Percentiles rank a stretch among this genome's conserved stretches.
phyloP scores from a whole-genome alignment of 1,284 basidiomycete species.

The Tilletiaria anomala region DNA sequence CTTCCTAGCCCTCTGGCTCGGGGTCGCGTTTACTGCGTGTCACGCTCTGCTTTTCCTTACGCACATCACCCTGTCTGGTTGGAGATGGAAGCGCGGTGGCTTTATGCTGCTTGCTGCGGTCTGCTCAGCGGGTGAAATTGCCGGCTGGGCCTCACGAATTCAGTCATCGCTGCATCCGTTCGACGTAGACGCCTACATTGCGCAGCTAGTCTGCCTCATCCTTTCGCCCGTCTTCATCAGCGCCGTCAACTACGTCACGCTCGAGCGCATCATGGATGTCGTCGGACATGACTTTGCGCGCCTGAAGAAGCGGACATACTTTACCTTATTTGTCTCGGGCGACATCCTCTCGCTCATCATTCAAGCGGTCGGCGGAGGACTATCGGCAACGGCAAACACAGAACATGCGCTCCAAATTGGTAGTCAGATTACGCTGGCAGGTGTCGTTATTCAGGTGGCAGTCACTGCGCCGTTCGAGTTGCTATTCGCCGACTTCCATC shows the following conservation, averaged over 20 bases:
- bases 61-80: too few relatives aligned
- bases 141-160: slow-evolving; percentile 10
- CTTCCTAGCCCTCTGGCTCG: too few relatives aligned
- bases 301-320: slow-evolving; percentile 13
- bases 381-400: too few relatives aligned
- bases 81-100: too few relatives aligned
- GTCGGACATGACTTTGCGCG: slow-evolving; percentile 13
- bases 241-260: slow-evolving; percentile 16
- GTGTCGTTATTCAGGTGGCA: too few relatives aligned
- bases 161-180: slow-evolving; percentile 10
- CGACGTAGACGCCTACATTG: slow-evolving; percentile 11
- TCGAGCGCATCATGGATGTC: slow-evolving; percentile 14
- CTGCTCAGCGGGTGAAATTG: slow-evolving; percentile 10
- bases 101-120: slow-evolving; percentile 12
- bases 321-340: slow-evolving; percentile 10
- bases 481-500: too few relatives aligned
- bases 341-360: slow-evolving; percentile 14
- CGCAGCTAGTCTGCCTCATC: slow-evolving; percentile 17
- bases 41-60: too few relatives aligned
- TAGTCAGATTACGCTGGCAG: too few relatives aligned
- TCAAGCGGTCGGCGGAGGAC: slow-evolving; percentile 12
- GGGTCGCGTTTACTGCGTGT: too few relatives aligned
- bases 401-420: too few relatives aligned
- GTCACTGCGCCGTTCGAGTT: too few relatives aligned
- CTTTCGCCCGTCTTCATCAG: slow-evolving; percentile 16